These are phyloP conservation scores for Podospora sp. DNA, from an alignment of 495 filamentous ascomycete genomes.

Conservation along the genomic window DNA sequence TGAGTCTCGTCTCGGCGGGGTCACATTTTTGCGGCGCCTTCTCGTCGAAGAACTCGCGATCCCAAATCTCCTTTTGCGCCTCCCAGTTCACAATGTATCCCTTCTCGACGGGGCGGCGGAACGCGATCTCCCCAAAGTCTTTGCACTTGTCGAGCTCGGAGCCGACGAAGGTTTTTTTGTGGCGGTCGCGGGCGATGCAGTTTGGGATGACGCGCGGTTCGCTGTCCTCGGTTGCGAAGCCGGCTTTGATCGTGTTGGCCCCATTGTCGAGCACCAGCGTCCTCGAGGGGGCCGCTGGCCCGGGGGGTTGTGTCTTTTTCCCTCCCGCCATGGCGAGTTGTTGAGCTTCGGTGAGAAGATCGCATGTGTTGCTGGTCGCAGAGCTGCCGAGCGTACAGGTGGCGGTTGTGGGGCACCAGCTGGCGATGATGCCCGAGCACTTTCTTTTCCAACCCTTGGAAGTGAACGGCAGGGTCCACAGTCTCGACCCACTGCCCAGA, in stretches of 20 bases:
- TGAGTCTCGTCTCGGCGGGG: conserved; percentile 76
- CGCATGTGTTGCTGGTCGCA: neutral
- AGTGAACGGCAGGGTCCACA: no score
- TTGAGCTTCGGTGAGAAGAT: no score
- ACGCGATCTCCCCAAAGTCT: conserved; percentile 87
- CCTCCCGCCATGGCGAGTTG: conserved; percentile 48
- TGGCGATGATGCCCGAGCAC: neutral
- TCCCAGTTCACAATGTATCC: conserved; percentile 98
- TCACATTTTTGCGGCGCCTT: conserved; percentile 68
- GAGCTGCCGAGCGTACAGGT: neutral
- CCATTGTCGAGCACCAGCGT: conserved; percentile 95
- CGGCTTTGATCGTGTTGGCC: conserved; percentile 90
- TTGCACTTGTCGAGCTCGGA: conserved; percentile 77
- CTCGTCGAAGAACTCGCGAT: conserved; percentile 80
- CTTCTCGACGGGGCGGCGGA: conserved; percentile 91
- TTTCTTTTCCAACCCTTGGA: no score
- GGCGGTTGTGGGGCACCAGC: neutral
- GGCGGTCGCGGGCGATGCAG: conserved; percentile 80
- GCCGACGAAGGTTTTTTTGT: conserved; percentile 75
- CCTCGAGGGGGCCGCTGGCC: conserved; percentile 55
- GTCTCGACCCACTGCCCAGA: no score
- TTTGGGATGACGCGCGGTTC: conserved; percentile 79
- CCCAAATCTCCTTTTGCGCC: conserved; percentile 93
- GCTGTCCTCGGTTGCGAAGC: conserved; percentile 63
- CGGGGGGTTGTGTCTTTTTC: conserved; percentile 42